Base-by-base conservation (phyloP, 768 basidiomycete genomes). In the Trichaptum fuscoviolaceum region DNA sequence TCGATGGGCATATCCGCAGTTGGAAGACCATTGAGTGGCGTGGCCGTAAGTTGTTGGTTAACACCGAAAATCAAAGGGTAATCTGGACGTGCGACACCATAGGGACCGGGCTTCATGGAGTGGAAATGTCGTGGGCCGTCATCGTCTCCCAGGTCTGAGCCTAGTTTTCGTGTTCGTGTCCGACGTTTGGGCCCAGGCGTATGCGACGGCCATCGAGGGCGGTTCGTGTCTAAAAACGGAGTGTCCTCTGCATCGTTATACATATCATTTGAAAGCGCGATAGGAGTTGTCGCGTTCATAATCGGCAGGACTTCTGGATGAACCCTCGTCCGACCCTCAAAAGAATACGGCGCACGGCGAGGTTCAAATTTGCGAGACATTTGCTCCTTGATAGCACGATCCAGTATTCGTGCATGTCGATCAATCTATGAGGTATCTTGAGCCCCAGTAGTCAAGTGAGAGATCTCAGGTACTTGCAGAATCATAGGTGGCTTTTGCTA, bases 331-430 rank as follows among this genome's bases (percentile, higher is more conserved):
- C 20, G 42, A 12, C 42, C 42, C 20, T 52, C 42, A 12, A 15
- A 52, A 52, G 42, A 20, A 52, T 52, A 20, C 10, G 20, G 42
- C 3, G 42, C 15, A 4, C 42, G 42, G 12, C 20, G 42, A 12
- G 42, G 10, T 15, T 20, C 20, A 20, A 12, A 52, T 52, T 52
- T 52, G 15, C 42, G 42, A 4, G 42, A 52, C 42, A 52, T 52
- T 52, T 86, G 84, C 67, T 86, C 84, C 62, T 83, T 82, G 65
- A 90, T 84, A n/a, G 84, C 88, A 70, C 91, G 86, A 69, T 95
- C 92, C 25, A 95, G 79, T 57, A 91, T 81, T 25, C 88, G 86
- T 30, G 91, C 87, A 71, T 94, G 91, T 36, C 93, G 83, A 69
- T 93, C 90, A 15, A 93, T 84, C 93, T 95, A 63, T 61, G 30